Conservation (phyloP, 352 stramenopile species). For the Phytophthora cactorum region DNA sequence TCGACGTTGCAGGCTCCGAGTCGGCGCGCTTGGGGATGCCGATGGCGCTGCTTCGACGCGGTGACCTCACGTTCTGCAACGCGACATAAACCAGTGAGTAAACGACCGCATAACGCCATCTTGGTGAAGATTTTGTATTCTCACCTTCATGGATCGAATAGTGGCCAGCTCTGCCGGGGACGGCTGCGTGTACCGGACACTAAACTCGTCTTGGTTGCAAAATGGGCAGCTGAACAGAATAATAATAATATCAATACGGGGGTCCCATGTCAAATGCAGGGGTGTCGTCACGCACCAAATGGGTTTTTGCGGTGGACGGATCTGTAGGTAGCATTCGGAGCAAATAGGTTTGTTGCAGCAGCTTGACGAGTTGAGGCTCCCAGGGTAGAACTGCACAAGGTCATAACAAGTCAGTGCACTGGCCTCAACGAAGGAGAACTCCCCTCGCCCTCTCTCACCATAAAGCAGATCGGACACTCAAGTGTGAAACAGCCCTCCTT, state of each 20-base stretch:
- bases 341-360: constrained; percentile 82
- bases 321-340: constrained; percentile 74
- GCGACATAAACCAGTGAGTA: constrained; percentile 21
- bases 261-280: neutral
- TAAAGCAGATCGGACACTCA: constrained; percentile 88
- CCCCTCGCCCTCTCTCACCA: constrained; percentile 38
- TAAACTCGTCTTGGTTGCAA: constrained; percentile 77
- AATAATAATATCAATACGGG: constrained; percentile 3
- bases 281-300: constrained; percentile 45
- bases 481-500: constrained; percentile 70
- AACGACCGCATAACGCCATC: constrained; percentile 5
- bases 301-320: constrained; percentile 55
- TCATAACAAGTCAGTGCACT: constrained; percentile 17
- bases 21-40: constrained; percentile 37
- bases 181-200: constrained; percentile 55
- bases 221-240: constrained; percentile 69
- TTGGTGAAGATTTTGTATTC: neutral
- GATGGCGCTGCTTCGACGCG: constrained; percentile 41
- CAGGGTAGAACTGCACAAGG: constrained; percentile 59
- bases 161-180: constrained; percentile 51
- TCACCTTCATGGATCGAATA: constrained; percentile 51
- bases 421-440: neutral
- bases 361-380: constrained; percentile 59
- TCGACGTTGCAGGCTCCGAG: constrained; percentile 11
- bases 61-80: constrained; percentile 36